Conservation (phyloP, 768 basidiomycete species). For the Lyophyllum semitale region DNA sequence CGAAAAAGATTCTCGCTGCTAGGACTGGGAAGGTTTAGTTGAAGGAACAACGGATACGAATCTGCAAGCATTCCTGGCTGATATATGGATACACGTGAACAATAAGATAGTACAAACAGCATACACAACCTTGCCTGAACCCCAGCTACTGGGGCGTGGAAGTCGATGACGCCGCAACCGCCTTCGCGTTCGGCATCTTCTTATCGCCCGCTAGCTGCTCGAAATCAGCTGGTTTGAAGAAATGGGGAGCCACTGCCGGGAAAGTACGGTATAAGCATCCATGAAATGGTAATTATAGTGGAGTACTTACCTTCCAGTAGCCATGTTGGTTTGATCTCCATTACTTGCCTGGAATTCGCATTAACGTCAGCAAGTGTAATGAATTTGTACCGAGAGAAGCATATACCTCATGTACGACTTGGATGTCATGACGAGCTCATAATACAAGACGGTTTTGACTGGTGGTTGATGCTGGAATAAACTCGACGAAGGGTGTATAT, state of each 20-base stretch:
- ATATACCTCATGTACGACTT: slow-evolving; percentile 91
- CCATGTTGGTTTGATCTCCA: slow-evolving; percentile 98
- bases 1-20: neutral
- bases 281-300: slow-evolving; percentile 1
- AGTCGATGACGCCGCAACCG: slow-evolving; percentile 41
- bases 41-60: neutral
- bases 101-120: slow-evolving; percentile 3
- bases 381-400: neutral
- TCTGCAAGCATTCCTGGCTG: neutral
- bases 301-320: slow-evolving; percentile 74
- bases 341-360: slow-evolving; percentile 66
- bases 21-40: too few relatives aligned
- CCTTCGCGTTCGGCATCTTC: slow-evolving; percentile 93
- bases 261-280: slow-evolving; percentile 9
- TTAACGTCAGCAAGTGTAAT: neutral
- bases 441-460: slow-evolving; percentile 86
- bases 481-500: slow-evolving; percentile 94
- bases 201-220: slow-evolving; percentile 84
- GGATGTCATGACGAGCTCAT: slow-evolving; percentile 95
- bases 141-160: slow-evolving; percentile 20
- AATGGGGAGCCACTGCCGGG: slow-evolving; percentile 86
- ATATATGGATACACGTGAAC: slow-evolving; percentile 16
- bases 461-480: slow-evolving; percentile 96
- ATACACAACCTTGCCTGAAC: neutral
- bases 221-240: slow-evolving; percentile 85